Base-by-base conservation (phyloP, 768 basidiomycete species). In the Amanita rimosa region DNA sequence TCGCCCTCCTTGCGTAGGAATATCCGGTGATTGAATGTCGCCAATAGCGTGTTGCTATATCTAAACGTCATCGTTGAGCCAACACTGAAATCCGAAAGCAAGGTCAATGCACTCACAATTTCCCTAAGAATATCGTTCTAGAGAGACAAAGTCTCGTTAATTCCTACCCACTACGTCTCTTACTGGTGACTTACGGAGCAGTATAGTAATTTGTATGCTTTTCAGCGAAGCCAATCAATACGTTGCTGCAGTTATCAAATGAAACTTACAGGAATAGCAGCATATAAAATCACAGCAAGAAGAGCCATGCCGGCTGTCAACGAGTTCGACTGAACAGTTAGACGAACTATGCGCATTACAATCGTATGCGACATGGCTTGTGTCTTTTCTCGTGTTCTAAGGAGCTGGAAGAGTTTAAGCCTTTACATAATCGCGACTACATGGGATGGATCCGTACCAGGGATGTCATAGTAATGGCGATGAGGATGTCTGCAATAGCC, bases 21-120 rank as follows among this genome's bases (percentile, higher is more conserved):
- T 31, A 52, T 43, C 2, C 54, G 54, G 38, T 52, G 55, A 16
- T 52, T 55, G 42, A 55, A 52, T 22, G 54, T 54, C 7, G 51
- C 49, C 33, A 57, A 37, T 3, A 53, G 19, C 13, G 54, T 50
- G 29, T 55, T 55, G 5, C 48, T 48, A 41, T 55, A 54, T 14
- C 43, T 44, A 26, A 17, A 44, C 27, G 16, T 4, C 16, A 16
- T 17, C 0, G 4, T 16, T 17, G 36, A 37, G 3, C 36, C 36
- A 9, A 37, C 8, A 3, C 16, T 8, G 16, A 17, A 1, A 3
- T 2, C 36, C 36, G 6, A 19, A 17, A 42, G 8, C 43, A 17
- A 17, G n/a, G n/a, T n/a, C n/a, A n/a, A 22, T 7, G 17, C 16
- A n/a, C 43, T 44, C 16, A 44, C 49, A 50, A 11, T 44, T 54